Percentiles rank a stretch among this genome's conserved stretches.
phyloP scores from a whole-genome alignment of 2,329 filamentous ascomycete species.

The Nothophaeocryptopus gaeumannii region DNA sequence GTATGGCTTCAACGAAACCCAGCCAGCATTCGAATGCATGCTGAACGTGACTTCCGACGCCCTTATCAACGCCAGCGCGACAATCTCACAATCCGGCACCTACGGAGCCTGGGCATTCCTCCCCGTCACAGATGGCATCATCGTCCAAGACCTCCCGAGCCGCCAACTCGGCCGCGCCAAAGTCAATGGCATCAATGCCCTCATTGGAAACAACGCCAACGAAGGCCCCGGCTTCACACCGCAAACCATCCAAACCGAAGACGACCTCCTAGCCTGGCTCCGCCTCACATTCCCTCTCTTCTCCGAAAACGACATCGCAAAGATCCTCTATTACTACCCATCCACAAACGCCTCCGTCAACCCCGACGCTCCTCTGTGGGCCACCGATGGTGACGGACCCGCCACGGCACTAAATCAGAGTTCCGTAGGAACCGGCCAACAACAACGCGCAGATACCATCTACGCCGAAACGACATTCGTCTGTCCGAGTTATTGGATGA shows the following conservation, averaged over 20 bases:
- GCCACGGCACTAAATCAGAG: constrained; percentile 53
- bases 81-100: constrained; percentile 35
- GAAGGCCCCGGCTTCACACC: constrained; percentile 50
- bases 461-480: constrained; percentile 53
- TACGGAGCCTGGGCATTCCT: constrained; percentile 44
- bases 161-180: constrained; percentile 36
- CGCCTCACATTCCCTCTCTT: constrained; percentile 42
- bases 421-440: constrained; percentile 51
- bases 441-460: constrained; percentile 54
- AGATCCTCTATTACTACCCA: constrained; percentile 40
- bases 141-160: constrained; percentile 40
- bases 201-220: constrained; percentile 50
- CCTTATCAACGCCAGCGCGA: constrained; percentile 39
- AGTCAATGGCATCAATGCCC: constrained; percentile 40
- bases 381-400: constrained; percentile 32
- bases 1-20: constrained; percentile 31
- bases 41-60: constrained; percentile 36
- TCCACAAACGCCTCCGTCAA: constrained; percentile 30
- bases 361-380: constrained; percentile 28
- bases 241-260: constrained; percentile 43
- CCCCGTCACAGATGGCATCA: constrained; percentile 43
- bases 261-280: constrained; percentile 43
- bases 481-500: constrained; percentile 58
- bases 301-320: constrained; percentile 39
- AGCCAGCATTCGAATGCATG: constrained; percentile 45